Evolutionary conservation across 140 eudicot genomes (phyloP), one percentile per base, ranked within the genome.

Genomic region (Anethum foeniculum): DNA sequence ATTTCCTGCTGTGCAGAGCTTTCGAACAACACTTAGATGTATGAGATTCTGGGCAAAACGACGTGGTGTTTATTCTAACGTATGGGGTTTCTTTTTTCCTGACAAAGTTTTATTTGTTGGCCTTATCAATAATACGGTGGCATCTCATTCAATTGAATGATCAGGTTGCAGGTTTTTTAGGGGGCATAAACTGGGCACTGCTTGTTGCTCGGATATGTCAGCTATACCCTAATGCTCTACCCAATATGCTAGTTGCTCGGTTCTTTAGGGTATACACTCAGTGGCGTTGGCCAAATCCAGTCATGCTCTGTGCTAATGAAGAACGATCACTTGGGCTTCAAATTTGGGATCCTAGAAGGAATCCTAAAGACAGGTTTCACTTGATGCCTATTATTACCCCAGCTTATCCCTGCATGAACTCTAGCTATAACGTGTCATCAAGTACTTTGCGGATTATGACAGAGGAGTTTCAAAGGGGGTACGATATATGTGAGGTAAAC

Each of bases 1-100:
- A 34, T 68, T 80, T 84, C 41, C 14, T 64, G 58, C 81, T 44
- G 23, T 84, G 79, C 87, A 94, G 98, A 94, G 80, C 80, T 94
- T 94, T 36, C 96, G 97, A 36, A 94, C 98, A 46, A 86, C 98
- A 27, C 85, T 94, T 69, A 93, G 98, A 84, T 94, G 96, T 89
- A 84, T 94, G 97, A 87, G 92, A 81, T 92, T 89, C 80, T 94
- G 97, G 98, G 98, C 98, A 47, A 94, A 94, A 82, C 94, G 93
- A 51, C 93, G 98, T 68, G 98, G 97, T 46, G 95, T 94, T 79
- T 94, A 94, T 84, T 94, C 98, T 80, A 94, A 94, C 81, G 98
- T 94, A 91, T 13, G 88, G 13, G 67, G n/a, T 23, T 4, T 7
- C 64, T 36, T 80, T 38, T 15, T 41, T 68, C 43, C 43, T 68